Evolutionary conservation across 768 basidiomycete genomes (phyloP), one percentile per base, ranked within the genome.

Genomic region (Gyrodon lividus): DNA sequence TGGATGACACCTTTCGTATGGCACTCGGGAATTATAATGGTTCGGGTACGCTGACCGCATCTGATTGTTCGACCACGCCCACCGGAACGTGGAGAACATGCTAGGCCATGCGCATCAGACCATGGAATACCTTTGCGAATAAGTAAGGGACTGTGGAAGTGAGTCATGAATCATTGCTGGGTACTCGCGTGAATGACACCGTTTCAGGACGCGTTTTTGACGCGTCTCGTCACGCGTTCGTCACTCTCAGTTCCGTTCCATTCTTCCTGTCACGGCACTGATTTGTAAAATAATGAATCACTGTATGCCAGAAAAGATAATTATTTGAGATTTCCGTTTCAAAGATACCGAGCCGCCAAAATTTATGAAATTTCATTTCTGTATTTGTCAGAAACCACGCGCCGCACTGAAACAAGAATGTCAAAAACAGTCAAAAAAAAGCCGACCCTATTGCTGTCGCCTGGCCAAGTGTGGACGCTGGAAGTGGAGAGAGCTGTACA

Each of bases 211-310:
- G 61, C 58, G 61, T 52, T 56, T 58, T 52, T 49, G 51, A 63
- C 61, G 52, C 61, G 61, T 59, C 47, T 42, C 47, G 61, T 62
- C 61, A 62, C 52, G 61, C 60, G 60, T 51, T 52, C 43, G 60
- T 61, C 52, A 55, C 52, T 43, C 39, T 43, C 41, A 1, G 23
- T 28, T 48, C 35, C 40, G 54, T 57, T 61, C 59, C 46, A 34
- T 37, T 46, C 54, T 47, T 54, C 46, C 48, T 42, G 59, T 34
- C 20, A 31, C 10, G 7, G 49, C 8, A 51, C 44, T 28, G 10
- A 28, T 28, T 28, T 28, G 28, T 42, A 51, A 45, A 55, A 49
- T 50, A 49, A 40, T 45, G 19, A 46, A 49, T 46, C 23, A 46
- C 35, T 14, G 39, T 20, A 38, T 55, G 50, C 44, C 37, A 50